phyloP scores from a whole-genome alignment of 371 early-diverging fungal genomes.

The Syncephalis plumigaleata region DNA sequence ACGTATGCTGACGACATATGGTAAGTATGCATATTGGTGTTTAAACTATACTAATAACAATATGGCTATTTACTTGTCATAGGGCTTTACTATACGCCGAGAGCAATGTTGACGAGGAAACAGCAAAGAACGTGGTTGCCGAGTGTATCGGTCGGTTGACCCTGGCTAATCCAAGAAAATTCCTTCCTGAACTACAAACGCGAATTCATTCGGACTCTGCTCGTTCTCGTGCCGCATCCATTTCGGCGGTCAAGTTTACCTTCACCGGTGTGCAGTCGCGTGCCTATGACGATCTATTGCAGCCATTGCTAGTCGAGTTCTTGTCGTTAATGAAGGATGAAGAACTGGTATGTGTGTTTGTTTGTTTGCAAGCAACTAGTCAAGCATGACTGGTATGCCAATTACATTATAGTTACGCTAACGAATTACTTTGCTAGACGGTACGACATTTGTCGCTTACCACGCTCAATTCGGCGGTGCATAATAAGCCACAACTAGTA shows the following conservation, averaged over 20 bases:
- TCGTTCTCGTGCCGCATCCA: conserved; percentile 50
- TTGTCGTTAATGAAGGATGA: conserved; percentile 48
- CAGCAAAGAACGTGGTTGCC: conserved; percentile 64
- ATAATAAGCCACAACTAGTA: conserved; percentile 71
- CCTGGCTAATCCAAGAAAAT: conserved; percentile 43
- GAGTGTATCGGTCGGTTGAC: conserved; percentile 76
- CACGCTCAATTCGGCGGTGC: conserved; percentile 65
- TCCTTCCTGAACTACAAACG: conserved; percentile 49
- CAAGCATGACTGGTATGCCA: no score
- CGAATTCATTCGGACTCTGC: conserved; percentile 30
- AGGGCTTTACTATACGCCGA: conserved; percentile 26
- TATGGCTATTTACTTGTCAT: no score
- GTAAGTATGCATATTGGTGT: conserved; percentile 5
- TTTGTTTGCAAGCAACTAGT: no score
- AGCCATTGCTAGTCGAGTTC: conserved; percentile 51
- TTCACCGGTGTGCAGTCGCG: conserved; percentile 44
- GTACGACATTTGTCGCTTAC: conserved; percentile 61
- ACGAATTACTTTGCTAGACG: conserved; percentile 13
- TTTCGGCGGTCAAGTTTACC: conserved; percentile 67
- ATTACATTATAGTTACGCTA: no score
- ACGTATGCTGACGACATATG: conserved; percentile 37
- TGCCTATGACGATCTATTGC: conserved; percentile 41
- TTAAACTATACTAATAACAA: no score
- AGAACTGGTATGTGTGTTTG: conserved; percentile 30
- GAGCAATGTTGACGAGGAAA: conserved; percentile 53